A percentile compares a stretch with the other conserved stretches of the same genome.
These are phyloP conservation scores for Cercospora janseana DNA, from an alignment of 2,329 filamentous ascomycete species.

Conservation along the genomic window DNA sequence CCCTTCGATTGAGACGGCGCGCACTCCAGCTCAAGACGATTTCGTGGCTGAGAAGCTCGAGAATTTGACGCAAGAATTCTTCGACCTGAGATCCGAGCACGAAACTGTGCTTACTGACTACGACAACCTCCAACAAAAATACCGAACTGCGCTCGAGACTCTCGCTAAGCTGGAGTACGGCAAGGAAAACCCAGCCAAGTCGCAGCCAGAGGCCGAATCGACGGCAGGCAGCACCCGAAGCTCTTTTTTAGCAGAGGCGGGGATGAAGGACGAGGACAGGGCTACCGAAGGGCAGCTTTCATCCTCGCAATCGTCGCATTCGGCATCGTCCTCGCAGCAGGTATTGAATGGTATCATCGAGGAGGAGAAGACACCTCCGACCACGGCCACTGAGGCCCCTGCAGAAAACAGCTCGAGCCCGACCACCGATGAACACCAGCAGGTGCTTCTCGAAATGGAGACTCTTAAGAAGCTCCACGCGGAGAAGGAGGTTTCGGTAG, in stretches of 20 bases:
- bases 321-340: constrained; percentile 86
- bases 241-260: constrained; percentile 81
- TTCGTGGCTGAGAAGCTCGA: constrained; percentile 93
- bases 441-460: constrained; percentile 68
- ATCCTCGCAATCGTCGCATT: constrained; percentile 87
- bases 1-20: constrained; percentile 43
- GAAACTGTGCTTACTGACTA: constrained; percentile 79
- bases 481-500: constrained; percentile 75
- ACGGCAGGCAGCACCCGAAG: constrained; percentile 60
- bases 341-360: constrained; percentile 57
- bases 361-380: constrained; percentile 16
- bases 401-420: constrained; percentile 15
- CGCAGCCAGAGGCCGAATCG: constrained; percentile 61
- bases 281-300: constrained; percentile 59
- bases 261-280: constrained; percentile 69
- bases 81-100: constrained; percentile 87
- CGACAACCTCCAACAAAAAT: constrained; percentile 76
- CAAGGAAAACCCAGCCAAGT: constrained; percentile 22
- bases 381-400: constrained; percentile 17
- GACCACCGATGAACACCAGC: constrained; percentile 48
- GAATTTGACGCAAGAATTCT: constrained; percentile 82
- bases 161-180: constrained; percentile 79
- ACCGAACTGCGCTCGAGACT: constrained; percentile 80
- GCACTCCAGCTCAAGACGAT: constrained; percentile 75
- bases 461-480: constrained; percentile 66